These are phyloP conservation scores for Suhomyces maxii DNA, from an alignment of 1,139 yeast species.

Conservation along the genomic window DNA sequence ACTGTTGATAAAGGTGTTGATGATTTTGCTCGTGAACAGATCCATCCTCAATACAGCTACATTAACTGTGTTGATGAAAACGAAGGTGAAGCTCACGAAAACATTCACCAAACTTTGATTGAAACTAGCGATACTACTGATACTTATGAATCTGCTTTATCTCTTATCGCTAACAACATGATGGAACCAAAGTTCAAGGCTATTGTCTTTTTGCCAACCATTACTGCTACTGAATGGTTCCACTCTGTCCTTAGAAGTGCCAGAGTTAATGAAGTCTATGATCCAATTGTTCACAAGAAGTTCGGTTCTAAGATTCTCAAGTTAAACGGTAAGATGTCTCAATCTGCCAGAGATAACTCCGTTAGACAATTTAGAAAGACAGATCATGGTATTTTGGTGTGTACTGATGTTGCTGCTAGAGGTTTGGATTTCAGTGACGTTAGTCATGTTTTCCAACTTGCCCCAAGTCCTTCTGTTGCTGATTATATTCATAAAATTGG, in stretches of 20 bases:
- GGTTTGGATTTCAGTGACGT: conserved; percentile 97
- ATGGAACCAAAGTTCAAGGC: conserved; percentile 57
- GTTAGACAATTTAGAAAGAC: conserved; percentile 55
- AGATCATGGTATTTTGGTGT: conserved; percentile 72
- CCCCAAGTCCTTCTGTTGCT: conserved; percentile 68
- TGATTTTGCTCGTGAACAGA: conserved; percentile 61
- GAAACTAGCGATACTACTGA: conserved; percentile 50
- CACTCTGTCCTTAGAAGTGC: conserved; percentile 23
- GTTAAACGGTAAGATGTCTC: conserved; percentile 75
- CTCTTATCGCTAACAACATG: conserved; percentile 40
- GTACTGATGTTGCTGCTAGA: conserved; percentile 98
- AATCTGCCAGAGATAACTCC: conserved; percentile 58
- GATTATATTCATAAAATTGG: conserved; percentile 98
- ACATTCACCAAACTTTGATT: conserved; percentile 67
- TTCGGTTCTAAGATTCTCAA: conserved; percentile 22
- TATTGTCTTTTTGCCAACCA: conserved; percentile 81
- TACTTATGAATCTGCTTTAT: conserved; percentile 53
- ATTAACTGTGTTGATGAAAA: conserved; percentile 76
- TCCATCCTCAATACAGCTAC: conserved; percentile 62
- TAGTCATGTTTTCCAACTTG: conserved; percentile 96
- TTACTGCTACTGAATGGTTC: conserved; percentile 62
- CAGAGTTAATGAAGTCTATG: conserved; percentile 14
- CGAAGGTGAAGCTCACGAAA: conserved; percentile 80
- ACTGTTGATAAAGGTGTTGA: conserved; percentile 73
- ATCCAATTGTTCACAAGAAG: conserved; percentile 10